These are phyloP conservation scores for Tricholoma flavovirens DNA, from an alignment of 768 basidiomycete genomes.

Conservation along the genomic window DNA sequence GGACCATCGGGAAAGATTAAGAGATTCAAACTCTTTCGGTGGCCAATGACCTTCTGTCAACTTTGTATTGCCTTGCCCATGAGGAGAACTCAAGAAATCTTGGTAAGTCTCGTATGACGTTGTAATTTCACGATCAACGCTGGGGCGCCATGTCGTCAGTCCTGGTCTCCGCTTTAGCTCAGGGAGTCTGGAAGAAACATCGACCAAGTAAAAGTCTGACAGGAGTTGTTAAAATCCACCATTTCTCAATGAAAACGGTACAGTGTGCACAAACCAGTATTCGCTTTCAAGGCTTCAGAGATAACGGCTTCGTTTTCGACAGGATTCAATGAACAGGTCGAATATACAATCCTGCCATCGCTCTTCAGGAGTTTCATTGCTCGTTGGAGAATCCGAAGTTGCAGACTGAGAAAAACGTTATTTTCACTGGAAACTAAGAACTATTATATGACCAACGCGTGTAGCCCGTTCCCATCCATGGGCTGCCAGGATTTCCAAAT, in stretches of 20 bases:
- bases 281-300: slow-evolving; percentile 69
- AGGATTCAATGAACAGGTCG: slow-evolving; percentile 96
- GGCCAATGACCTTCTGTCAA: slow-evolving; percentile 79
- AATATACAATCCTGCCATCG: slow-evolving; percentile 93
- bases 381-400: slow-evolving; percentile 86
- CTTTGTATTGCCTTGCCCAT: slow-evolving; percentile 50
- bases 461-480: slow-evolving; percentile 86
- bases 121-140: slow-evolving; percentile 47
- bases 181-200: slow-evolving; percentile 68
- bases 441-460: slow-evolving; percentile 47
- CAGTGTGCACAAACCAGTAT: slow-evolving; percentile 20
- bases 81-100: slow-evolving; percentile 48
- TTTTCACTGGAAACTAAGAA: slow-evolving; percentile 5
- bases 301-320: slow-evolving; percentile 97
- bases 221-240: neutral
- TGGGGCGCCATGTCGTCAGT: slow-evolving; percentile 72
- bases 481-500: slow-evolving; percentile 94
- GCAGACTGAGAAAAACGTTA: slow-evolving; percentile 49
- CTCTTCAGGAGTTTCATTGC: slow-evolving; percentile 84
- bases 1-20: slow-evolving; percentile 73
- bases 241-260: neutral
- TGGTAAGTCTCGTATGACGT: slow-evolving; percentile 55
- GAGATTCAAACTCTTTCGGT: slow-evolving; percentile 49
- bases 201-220: slow-evolving; percentile 71
- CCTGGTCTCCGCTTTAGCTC: slow-evolving; percentile 74